phyloP scores from a whole-genome alignment of 345 rosid genomes.

The Salix arbutifolia region DNA sequence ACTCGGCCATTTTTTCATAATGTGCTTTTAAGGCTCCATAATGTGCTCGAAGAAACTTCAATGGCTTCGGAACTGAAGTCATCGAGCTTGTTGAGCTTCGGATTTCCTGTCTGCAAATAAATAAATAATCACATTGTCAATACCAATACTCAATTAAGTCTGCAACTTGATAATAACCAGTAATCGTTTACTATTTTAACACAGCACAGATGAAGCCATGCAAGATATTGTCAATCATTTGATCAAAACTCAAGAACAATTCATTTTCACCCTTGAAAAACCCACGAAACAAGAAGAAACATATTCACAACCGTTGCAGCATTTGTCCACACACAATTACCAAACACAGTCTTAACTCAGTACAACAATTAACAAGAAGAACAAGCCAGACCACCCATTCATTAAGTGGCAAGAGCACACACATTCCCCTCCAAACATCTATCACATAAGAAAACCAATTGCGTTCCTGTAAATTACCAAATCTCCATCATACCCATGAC shows the following conservation, averaged over 20 bases:
- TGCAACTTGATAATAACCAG: not conserved
- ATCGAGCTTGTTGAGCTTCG: constrained; percentile 90
- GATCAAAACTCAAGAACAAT: not conserved
- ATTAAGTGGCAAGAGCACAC: not conserved
- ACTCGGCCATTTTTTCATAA: constrained; percentile 60
- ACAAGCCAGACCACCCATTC: not conserved
- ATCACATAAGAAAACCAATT: not conserved
- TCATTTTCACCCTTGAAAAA: not conserved
- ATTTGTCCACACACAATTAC: not conserved
- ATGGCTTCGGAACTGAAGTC: constrained; percentile 98
- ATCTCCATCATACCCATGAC: too few relatives aligned
- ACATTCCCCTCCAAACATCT: too few relatives aligned
- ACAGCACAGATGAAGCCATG: not conserved
- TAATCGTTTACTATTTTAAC: not conserved
- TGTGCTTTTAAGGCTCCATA: constrained; percentile 76
- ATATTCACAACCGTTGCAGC: not conserved
- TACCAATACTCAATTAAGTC: not conserved
- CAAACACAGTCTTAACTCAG: not conserved
- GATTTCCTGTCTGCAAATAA: constrained; percentile 68
- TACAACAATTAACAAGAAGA: not conserved
- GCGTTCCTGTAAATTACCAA: not conserved
- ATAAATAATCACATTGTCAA: not conserved
- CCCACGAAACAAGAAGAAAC: not conserved
- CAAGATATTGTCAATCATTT: not conserved
- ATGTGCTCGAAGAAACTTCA: constrained; percentile 95